Conservation (phyloP, 768 basidiomycete genomes). For the Paxillus rubicundulus region DNA sequence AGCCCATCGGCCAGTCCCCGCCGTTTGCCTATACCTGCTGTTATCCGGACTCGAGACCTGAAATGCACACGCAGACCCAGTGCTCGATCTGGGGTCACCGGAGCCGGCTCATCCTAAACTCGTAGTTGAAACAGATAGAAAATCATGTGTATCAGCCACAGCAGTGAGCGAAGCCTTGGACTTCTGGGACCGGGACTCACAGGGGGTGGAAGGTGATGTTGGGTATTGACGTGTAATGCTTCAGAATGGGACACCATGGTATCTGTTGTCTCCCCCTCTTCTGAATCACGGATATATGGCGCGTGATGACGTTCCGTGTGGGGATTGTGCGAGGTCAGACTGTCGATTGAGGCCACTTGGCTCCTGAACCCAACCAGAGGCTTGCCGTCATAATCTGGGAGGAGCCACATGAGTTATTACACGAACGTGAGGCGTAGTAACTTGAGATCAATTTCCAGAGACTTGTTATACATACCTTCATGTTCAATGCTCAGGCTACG, state of each 20-base stretch:
- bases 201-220: slow-evolving; percentile 1
- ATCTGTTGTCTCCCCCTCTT: slow-evolving; percentile 8
- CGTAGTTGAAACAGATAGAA: background rate
- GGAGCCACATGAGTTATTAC: slow-evolving; percentile 8
- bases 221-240: background rate
- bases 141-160: background rate
- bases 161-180: background rate
- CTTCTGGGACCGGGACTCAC: slow-evolving; percentile 13
- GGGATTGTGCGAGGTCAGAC: background rate
- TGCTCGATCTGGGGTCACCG: slow-evolving; percentile 9
- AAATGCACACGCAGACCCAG: slow-evolving; percentile 51
- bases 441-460: background rate
- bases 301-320: slow-evolving; percentile 1
- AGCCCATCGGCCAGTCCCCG: slow-evolving; percentile 31
- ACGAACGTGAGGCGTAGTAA: no score
- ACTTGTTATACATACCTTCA: no score
- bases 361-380: slow-evolving; percentile 14
- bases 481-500: no score
- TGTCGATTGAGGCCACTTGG: background rate
- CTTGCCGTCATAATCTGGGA: slow-evolving; percentile 1
- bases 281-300: slow-evolving; percentile 8
- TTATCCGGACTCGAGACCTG: slow-evolving; percentile 73
- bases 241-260: background rate
- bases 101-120: slow-evolving; percentile 13
- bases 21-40: slow-evolving; percentile 60